Base-by-base conservation (phyloP, 495 filamentous ascomycete genomes). In the Podospora pseudocomata region DNA sequence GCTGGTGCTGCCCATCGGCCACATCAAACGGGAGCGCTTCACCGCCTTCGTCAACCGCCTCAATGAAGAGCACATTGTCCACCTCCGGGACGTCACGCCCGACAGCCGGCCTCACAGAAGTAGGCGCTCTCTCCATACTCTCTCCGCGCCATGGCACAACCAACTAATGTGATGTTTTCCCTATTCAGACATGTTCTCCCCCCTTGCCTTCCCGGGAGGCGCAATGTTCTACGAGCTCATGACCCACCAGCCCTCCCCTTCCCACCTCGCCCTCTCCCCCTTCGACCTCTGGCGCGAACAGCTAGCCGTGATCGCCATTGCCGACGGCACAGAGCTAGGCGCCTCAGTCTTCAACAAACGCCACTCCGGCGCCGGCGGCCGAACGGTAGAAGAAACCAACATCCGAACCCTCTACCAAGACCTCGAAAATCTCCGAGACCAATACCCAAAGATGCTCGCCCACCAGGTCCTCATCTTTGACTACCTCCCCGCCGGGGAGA, bases 151-250 rank as follows among this genome's bases (percentile, higher is more conserved):
- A 11, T 53, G 6, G 30, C 18, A 49, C 16, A 34, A 20, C 54
- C 54, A 69, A 67, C 79, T 84, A 68, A 83, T 74, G 68, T 65
- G 60, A 49, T 68, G 34, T 20, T 6, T 20, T 19, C n/a, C 5
- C 64, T 61, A 57, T 68, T 71, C 74, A 97, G 94, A 93, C 74
- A 94, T 96, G 89, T 97, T 99, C 77, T 96, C 93, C 57, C 95
- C 95, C 28, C 83, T 96, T 70, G 93, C 92, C 2, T 98, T 96
- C 76, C 94, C 94, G 9, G 87, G 87, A 68, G 95, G 95, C 65
- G 87, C 89, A 70, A 90, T 99, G 70, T 86, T 97, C 69, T 97
- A 96, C 84, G 91, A 97, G 76, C 84, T 97, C 64, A 89, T 91
- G 54, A 92, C 90, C 63, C 90, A 91, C 68, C 82, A 91, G 69